Conservation (phyloP, 2,329 filamentous ascomycete species). For the Anthostomella pinea region DNA sequence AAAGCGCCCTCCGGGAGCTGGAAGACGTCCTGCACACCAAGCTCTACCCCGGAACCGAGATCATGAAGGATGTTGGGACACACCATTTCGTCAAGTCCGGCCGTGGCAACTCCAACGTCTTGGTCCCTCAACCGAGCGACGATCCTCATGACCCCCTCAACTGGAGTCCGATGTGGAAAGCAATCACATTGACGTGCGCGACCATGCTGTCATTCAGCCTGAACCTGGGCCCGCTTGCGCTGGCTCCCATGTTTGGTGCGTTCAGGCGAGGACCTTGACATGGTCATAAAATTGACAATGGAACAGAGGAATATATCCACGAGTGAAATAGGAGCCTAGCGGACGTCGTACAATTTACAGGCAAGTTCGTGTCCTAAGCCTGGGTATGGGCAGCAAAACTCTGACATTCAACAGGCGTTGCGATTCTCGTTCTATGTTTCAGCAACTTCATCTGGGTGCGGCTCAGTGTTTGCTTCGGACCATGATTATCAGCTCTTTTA, state of each 20-base stretch:
- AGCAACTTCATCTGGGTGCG: constrained; percentile 55
- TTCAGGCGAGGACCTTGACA: no score
- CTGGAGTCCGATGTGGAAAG: constrained; percentile 47
- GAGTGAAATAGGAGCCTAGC: constrained; percentile 52
- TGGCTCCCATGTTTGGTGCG: constrained; percentile 52
- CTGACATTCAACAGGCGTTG: constrained; percentile 31
- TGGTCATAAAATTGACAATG: no score
- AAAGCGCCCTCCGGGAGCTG: constrained; percentile 11
- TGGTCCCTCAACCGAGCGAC: constrained; percentile 46
- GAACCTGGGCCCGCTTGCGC: constrained; percentile 41
- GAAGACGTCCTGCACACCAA: constrained; percentile 28
- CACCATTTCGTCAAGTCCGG: constrained; percentile 62
- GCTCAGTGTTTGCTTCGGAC: constrained; percentile 44
- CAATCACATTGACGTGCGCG: constrained; percentile 30
- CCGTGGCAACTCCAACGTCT: constrained; percentile 39
- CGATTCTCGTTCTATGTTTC: constrained; percentile 46
- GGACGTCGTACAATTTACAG: constrained; percentile 47
- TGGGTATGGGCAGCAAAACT: neutral
- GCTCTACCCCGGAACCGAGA: constrained; percentile 37
- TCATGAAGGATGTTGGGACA: constrained; percentile 51
- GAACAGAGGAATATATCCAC: constrained; percentile 51
- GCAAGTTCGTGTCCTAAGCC: constrained; percentile 2
- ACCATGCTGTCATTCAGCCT: constrained; percentile 40
- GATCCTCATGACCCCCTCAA: constrained; percentile 49
- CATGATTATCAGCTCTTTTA: constrained; percentile 41